Evolutionary conservation across 768 basidiomycete species (phyloP).

Genomic region (Macrolepiota fuliginosa): DNA sequence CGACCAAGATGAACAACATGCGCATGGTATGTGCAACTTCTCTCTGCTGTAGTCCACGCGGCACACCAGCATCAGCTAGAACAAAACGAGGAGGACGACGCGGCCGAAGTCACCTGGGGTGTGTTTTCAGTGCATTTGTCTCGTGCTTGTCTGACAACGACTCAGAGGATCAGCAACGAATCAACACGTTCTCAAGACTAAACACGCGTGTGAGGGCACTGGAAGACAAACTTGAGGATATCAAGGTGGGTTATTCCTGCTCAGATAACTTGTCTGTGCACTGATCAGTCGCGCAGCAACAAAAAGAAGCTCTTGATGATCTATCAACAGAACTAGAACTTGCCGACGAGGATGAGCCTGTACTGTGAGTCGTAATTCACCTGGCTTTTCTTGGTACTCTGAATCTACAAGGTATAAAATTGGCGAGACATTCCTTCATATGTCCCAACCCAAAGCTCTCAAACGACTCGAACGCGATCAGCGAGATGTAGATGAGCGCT

Average conservation of each 20-base stretch:
- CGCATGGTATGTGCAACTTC: slow-evolving; percentile 10
- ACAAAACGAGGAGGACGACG: slow-evolving; percentile 76
- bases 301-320: slow-evolving; percentile 94
- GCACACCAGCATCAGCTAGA: slow-evolving; percentile 47
- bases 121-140: slow-evolving; percentile 19
- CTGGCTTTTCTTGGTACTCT: background rate
- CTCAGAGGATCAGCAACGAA: slow-evolving; percentile 82
- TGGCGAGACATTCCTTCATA: slow-evolving; percentile 85
- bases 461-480: slow-evolving; percentile 73
- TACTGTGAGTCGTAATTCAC: slow-evolving; percentile 52
- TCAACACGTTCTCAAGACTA: slow-evolving; percentile 89
- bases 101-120: slow-evolving; percentile 87
- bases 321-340: slow-evolving; percentile 85
- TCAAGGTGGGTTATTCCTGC: slow-evolving; percentile 55
- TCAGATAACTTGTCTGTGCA: background rate
- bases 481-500: slow-evolving; percentile 50
- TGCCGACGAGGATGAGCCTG: slow-evolving; percentile 77
- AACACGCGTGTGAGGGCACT: slow-evolving; percentile 75
- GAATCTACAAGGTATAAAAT: slow-evolving; percentile 70
- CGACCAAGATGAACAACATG: slow-evolving; percentile 9
- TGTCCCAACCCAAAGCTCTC: slow-evolving; percentile 66
- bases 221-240: slow-evolving; percentile 65
- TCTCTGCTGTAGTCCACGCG: background rate
- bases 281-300: slow-evolving; percentile 54
- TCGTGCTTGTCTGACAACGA: slow-evolving; percentile 9